Evolutionary conservation across 179 eudicot species (phyloP).

Genomic region (Carnegiea gigantea): DNA sequence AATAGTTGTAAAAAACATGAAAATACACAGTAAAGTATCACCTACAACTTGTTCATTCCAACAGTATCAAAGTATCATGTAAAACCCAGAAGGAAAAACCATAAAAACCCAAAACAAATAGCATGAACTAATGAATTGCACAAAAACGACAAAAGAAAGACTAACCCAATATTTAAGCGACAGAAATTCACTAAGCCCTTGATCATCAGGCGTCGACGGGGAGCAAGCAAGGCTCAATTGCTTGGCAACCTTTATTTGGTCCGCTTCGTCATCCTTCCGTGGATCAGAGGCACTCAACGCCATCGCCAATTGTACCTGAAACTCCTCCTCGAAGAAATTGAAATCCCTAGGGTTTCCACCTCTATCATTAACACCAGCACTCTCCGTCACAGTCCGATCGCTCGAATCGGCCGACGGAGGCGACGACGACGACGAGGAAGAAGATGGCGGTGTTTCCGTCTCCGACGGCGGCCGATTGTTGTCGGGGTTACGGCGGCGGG

Average conservation of each 20-base stretch:
- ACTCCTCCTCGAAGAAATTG: conserved; percentile 76
- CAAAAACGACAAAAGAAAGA: neutral
- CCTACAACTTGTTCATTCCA: neutral
- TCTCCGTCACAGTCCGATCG: conserved; percentile 29
- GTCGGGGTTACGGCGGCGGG: neutral
- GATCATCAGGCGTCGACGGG: conserved; percentile 48
- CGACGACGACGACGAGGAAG: conserved; percentile 31
- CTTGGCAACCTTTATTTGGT: conserved; percentile 92
- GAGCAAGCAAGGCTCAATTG: conserved; percentile 72
- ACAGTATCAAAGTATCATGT: neutral
- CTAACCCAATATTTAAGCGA: conserved; percentile 86
- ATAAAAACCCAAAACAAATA: neutral
- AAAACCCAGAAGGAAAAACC: neutral
- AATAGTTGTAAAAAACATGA: neutral
- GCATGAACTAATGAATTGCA: neutral
- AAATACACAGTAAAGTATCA: neutral
- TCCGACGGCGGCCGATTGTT: conserved; percentile 31
- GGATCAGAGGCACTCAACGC: conserved; percentile 78
- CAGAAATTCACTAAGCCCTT: conserved; percentile 53
- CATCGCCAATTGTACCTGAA: conserved; percentile 85
- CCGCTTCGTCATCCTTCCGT: conserved; percentile 58
- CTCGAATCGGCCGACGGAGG: conserved; percentile 2
- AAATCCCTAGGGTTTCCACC: conserved; percentile 13
- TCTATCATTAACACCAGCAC: neutral
- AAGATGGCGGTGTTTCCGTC: conserved; percentile 19